Conservation (phyloP, 495 filamentous ascomycete species). For the Lichenothelia convexa region DNA sequence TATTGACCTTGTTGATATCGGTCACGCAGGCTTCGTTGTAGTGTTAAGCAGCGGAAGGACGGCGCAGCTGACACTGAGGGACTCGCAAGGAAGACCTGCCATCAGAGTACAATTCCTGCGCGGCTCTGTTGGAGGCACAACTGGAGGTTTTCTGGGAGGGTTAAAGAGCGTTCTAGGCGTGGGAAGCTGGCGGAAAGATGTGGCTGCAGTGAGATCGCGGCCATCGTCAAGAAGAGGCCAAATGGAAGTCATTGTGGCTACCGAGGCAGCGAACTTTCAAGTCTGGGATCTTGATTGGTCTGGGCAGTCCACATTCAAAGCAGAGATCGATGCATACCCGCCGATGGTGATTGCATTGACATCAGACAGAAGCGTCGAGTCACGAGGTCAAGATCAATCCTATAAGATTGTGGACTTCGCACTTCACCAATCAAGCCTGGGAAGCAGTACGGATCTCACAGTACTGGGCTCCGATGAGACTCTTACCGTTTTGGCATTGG, state of each 20-base stretch:
- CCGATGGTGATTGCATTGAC: constrained; percentile 14
- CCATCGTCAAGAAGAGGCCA: constrained; percentile 56
- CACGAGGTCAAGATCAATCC: constrained; percentile 7
- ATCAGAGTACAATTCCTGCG: constrained; percentile 60
- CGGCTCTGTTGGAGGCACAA: constrained; percentile 26
- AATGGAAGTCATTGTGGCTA: constrained; percentile 62
- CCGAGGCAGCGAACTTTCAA: constrained; percentile 53
- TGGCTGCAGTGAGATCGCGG: constrained; percentile 57
- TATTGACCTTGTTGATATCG: constrained; percentile 57
- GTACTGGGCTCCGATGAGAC: constrained; percentile 6
- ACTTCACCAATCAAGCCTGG: constrained; percentile 13
- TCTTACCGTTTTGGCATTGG: constrained; percentile 10
- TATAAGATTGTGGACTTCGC: constrained; percentile 30
- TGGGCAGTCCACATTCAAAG: constrained; percentile 40
- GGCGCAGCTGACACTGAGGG: constrained; percentile 67
- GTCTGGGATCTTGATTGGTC: constrained; percentile 77
- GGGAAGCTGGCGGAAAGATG: constrained; percentile 46
- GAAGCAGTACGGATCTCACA: constrained; percentile 12
- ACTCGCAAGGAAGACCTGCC: constrained; percentile 65
- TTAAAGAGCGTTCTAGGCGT: constrained; percentile 48
- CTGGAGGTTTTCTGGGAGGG: constrained; percentile 56
- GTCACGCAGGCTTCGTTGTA: constrained; percentile 71
- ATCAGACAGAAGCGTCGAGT: constrained; percentile 1
- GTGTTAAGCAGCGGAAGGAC: constrained; percentile 68
- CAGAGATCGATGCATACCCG: constrained; percentile 31